Percentiles rank a stretch among this genome's conserved stretches.
phyloP scores from a whole-genome alignment of 768 basidiomycete genomes.

The Crassisporium funariophilum region DNA sequence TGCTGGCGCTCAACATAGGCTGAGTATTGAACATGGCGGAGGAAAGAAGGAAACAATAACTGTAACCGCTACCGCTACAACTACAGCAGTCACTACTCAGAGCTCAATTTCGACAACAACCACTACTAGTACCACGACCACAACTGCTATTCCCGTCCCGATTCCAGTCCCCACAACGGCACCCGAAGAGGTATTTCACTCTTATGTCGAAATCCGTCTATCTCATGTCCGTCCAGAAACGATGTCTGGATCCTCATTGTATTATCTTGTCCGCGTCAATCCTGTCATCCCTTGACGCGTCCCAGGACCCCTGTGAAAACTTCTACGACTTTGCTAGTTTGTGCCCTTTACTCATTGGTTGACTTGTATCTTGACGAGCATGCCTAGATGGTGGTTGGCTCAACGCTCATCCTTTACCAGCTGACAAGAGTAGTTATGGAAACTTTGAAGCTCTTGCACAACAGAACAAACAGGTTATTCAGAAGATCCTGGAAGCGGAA shows the following conservation, averaged over 20 bases:
- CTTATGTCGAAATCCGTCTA: not conserved
- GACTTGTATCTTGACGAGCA: constrained; percentile 2
- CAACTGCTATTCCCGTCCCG: constrained; percentile 41
- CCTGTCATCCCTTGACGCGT: constrained; percentile 74
- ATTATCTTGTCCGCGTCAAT: constrained; percentile 83
- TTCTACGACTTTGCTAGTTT: constrained; percentile 91
- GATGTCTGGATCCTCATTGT: constrained; percentile 79
- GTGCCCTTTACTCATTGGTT: not conserved
- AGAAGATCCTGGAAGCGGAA: constrained; percentile 63
- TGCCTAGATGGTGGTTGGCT: constrained; percentile 86
- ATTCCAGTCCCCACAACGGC: constrained; percentile 52
- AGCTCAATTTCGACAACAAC: constrained; percentile 28
- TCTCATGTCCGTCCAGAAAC: constrained; percentile 40
- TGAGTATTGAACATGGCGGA: constrained; percentile 48
- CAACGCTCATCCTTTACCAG: constrained; percentile 78
- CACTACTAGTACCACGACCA: constrained; percentile 30
- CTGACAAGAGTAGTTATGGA: constrained; percentile 76
- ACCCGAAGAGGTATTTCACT: constrained; percentile 50
- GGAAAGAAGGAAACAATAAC: constrained; percentile 44
- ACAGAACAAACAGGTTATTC: constrained; percentile 78
- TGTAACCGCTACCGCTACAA: constrained; percentile 41
- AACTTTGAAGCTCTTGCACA: constrained; percentile 72
- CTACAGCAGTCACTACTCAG: constrained; percentile 38
- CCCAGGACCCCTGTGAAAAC: constrained; percentile 92
- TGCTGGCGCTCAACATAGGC: constrained; percentile 82